phyloP scores from a whole-genome alignment of 73 alveolate genomes.

The Paraurostyla sp. region DNA sequence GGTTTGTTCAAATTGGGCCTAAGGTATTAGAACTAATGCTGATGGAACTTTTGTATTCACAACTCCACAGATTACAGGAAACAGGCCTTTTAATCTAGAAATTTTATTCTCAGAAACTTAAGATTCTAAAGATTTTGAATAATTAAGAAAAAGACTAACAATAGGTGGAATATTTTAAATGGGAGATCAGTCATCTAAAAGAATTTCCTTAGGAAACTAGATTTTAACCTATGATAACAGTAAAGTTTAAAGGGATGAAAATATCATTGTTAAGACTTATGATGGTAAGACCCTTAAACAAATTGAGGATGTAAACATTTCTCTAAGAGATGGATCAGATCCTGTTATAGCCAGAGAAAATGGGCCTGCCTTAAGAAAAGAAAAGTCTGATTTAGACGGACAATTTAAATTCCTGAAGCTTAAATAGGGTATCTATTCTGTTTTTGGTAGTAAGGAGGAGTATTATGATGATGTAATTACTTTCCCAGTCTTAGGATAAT shows the following conservation, averaged over 20 bases:
- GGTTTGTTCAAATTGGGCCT: conserved; percentile 16
- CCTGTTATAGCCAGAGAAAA: neutral
- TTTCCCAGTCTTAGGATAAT: neutral
- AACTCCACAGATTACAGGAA: neutral
- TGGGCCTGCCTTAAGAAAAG: neutral
- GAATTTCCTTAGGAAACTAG: neutral
- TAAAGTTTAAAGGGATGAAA: neutral
- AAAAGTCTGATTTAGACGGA: neutral
- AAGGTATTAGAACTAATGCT: neutral
- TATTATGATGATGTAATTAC: neutral
- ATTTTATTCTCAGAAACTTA: neutral
- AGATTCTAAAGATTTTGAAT: neutral
- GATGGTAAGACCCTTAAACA: neutral
- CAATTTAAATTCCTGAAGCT: conserved; percentile 25
- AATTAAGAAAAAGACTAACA: neutral
- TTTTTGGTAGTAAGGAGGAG: neutral
- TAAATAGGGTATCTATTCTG: neutral
- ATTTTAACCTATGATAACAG: neutral
- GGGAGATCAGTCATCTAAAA: neutral
- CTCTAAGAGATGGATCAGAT: conserved; percentile 12
- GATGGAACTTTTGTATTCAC: neutral
- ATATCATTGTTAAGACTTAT: neutral
- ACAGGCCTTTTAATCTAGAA: neutral
- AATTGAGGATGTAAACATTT: neutral
- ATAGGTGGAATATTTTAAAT: conserved; percentile 26